Conservation (phyloP, 2,329 filamentous ascomycete species). For the Alternaria postmessia region DNA sequence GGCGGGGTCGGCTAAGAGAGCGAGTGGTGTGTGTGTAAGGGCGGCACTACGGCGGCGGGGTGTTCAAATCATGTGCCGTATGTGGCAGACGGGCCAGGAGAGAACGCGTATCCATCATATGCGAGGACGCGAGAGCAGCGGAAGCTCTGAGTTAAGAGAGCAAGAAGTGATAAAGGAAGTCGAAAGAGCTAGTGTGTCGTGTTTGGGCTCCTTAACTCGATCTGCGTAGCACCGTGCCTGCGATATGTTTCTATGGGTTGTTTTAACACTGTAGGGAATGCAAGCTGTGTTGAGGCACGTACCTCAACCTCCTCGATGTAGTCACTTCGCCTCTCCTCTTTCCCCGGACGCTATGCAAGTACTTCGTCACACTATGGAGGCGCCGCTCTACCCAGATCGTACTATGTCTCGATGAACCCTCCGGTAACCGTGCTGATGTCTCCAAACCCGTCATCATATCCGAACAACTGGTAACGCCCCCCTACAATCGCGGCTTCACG, state of each 20-base stretch:
- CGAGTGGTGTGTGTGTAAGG: constrained; percentile 19
- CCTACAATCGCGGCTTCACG: not conserved
- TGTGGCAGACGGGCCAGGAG: constrained; percentile 13
- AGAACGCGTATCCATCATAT: not conserved
- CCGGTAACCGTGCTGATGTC: constrained; percentile 14
- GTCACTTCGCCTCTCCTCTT: constrained; percentile 33
- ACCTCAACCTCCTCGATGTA: constrained; percentile 21
- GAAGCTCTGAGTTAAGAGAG: not conserved
- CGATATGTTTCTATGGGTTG: not conserved
- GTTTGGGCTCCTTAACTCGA: not conserved
- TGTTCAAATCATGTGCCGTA: constrained; percentile 9
- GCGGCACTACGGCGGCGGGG: constrained; percentile 24
- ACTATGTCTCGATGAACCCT: constrained; percentile 22
- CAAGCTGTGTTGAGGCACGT: constrained; percentile 14
- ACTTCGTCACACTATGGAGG: constrained; percentile 25
- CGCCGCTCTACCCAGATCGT: constrained; percentile 24
- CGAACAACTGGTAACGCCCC: constrained; percentile 8
- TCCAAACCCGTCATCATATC: constrained; percentile 16
- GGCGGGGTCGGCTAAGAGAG: constrained; percentile 29
- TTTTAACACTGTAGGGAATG: not conserved
- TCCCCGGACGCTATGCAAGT: constrained; percentile 27
- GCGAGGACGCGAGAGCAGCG: not conserved
- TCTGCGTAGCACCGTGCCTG: not conserved
- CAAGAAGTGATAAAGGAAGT: not conserved
- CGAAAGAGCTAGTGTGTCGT: not conserved